Base-by-base conservation (phyloP, 768 basidiomycete species). In the Collybia mongolica region DNA sequence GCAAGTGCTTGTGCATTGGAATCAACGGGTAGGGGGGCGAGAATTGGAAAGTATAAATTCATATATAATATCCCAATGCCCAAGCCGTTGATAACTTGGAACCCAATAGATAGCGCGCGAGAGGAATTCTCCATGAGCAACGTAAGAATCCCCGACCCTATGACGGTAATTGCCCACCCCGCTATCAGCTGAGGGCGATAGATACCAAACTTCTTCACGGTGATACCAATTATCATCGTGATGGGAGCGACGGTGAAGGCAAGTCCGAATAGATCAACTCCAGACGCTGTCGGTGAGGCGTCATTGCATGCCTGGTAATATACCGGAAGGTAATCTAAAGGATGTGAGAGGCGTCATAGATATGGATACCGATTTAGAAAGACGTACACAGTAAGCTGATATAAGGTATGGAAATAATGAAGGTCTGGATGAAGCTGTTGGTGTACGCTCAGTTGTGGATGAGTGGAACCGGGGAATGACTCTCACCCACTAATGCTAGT, bases 231-330 rank as follows among this genome's bases (percentile, higher is more conserved):
- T 28, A 74, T 11, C 36, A 79, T 66, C 1, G 69, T 68, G 20
- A 66, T 46, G 1, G 77, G 75, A 0, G 74, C 72, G n/a, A 73
- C 57, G 14, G 62, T 47, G 28, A 75, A 64, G 2, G 65, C 58
- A 15, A 53, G 29, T 0, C 62, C 61, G 32, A 80, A 66, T 5
- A 71, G 18, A 26, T 71, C 62, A 14, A 75, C 62, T 1, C 74
- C 73, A 6, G 68, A 67, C 0, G 58, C 62, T 32, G 73, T 55
- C 0, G 79, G 72, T 0, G 70, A 63, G 6, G 62, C 65, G n/a
- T 57, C 65, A 50, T 69, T 68, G 45, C 65, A 68, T 0, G 75
- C 75, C 55, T 79, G 78, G 60, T 72, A 79, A 53, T 72, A 78
- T 5, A 74, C 71, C 8, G 75, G 73, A 1, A 78, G 49, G 53